Evolutionary conservation across 2,329 filamentous ascomycete species (phyloP).

Genomic region (Trichoderma gracile): DNA sequence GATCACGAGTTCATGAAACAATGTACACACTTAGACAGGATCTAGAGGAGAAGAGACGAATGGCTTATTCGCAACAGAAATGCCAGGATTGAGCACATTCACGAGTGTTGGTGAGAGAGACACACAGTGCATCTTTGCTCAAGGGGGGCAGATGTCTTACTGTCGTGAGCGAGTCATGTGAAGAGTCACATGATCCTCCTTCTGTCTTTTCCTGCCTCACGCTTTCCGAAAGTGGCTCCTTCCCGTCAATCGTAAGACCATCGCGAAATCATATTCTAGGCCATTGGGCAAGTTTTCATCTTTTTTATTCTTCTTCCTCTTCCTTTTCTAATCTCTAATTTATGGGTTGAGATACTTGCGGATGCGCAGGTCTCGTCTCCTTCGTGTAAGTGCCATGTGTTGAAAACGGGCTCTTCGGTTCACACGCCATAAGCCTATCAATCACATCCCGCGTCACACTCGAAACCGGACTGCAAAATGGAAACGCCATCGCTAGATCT

Average conservation of each 20-base stretch:
- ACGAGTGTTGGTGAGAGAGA: not conserved
- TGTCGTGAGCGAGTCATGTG: constrained; percentile 4
- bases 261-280: constrained; percentile 6
- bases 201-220: constrained; percentile 3
- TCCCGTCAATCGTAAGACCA: constrained; percentile 5
- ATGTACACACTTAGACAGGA: not conserved
- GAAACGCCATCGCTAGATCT: not conserved
- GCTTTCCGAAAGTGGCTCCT: constrained; percentile 19
- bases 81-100: too few relatives aligned
- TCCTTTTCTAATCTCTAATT: not conserved
- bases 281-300: not conserved
- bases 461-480: constrained; percentile 1
- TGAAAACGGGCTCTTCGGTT: not conserved
- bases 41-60: not conserved
- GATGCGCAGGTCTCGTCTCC: not conserved
- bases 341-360: not conserved
- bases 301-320: not conserved
- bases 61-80: too few relatives aligned
- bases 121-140: not conserved
- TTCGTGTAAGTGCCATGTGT: constrained; percentile 11
- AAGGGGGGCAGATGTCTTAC: not conserved
- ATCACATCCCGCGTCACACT: not conserved
- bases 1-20: not conserved
- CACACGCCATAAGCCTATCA: constrained; percentile 13
- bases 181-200: constrained; percentile 13